Evolutionary conservation across 208 protist genomes (phyloP).

Genomic region (Leishmania tarentolae): DNA sequence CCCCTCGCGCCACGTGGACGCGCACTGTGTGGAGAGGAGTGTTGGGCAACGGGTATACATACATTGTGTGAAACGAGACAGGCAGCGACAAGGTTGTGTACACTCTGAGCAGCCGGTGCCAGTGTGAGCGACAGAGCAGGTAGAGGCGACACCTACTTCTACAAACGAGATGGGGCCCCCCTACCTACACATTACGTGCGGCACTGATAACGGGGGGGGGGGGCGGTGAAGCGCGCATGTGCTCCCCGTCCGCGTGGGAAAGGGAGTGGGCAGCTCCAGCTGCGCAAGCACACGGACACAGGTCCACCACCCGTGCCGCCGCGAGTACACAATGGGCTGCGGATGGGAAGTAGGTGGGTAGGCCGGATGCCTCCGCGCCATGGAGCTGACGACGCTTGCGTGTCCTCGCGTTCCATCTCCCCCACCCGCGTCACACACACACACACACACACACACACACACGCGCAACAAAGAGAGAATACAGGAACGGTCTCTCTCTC

Average conservation of each 20-base stretch:
- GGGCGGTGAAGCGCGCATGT: no score
- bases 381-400: no score
- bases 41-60: not conserved
- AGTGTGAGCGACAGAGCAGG: not conserved
- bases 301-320: no score
- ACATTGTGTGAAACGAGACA: no score
- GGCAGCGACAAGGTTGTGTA: not conserved
- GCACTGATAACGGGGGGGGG: no score
- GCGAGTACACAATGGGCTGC: not conserved
- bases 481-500: no score
- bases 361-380: no score
- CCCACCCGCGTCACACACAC: not conserved
- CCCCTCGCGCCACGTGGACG: not conserved
- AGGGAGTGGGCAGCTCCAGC: not conserved
- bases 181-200: no score
- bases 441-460: no score
- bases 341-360: no score
- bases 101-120: not conserved
- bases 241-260: not conserved
- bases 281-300: not conserved
- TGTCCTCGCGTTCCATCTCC: not conserved
- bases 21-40: not conserved
- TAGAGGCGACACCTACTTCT: not conserved
- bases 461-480: no score
- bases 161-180: no score